phyloP scores from a whole-genome alignment of 139 green algal species.

The Prasinococcaceae sp. region DNA sequence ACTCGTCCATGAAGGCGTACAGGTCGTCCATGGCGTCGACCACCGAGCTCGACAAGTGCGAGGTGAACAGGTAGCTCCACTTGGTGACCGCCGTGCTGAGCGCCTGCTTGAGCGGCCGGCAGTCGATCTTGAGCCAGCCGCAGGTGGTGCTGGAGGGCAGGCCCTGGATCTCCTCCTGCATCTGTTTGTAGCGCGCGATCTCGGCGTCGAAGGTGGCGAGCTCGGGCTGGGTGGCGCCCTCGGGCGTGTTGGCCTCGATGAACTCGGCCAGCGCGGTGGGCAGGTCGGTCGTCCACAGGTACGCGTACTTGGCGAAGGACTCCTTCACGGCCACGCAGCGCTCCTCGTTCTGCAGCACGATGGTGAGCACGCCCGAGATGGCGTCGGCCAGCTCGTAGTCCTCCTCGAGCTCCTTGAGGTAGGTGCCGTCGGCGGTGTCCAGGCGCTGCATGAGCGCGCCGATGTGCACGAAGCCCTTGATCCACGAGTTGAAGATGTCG shows the following conservation, averaged over 20 bases:
- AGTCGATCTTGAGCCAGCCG: slow-evolving; percentile 67
- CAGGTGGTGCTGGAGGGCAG: slow-evolving; percentile 42
- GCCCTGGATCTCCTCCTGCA: slow-evolving; percentile 47
- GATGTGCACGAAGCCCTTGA: slow-evolving; percentile 56
- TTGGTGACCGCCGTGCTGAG: slow-evolving; percentile 45
- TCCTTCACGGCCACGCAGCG: slow-evolving; percentile 58
- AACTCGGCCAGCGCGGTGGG: slow-evolving; percentile 37
- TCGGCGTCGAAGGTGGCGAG: slow-evolving; percentile 63
- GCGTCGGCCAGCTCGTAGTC: slow-evolving; percentile 55
- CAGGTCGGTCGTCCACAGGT: slow-evolving; percentile 69
- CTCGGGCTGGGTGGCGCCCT: slow-evolving; percentile 38
- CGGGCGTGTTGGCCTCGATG: slow-evolving; percentile 27
- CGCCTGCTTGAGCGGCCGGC: slow-evolving; percentile 58
- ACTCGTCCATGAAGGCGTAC: slow-evolving; percentile 62
- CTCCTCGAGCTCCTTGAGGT: slow-evolving; percentile 75
- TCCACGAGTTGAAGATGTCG: slow-evolving; percentile 58
- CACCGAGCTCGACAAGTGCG: slow-evolving; percentile 56
- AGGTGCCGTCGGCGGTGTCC: slow-evolving; percentile 65
- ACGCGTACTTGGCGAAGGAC: slow-evolving; percentile 51
- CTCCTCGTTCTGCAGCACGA: slow-evolving; percentile 45
- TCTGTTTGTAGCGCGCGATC: slow-evolving; percentile 42
- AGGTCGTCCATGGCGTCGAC: slow-evolving; percentile 46
- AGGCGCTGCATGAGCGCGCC: slow-evolving; percentile 60
- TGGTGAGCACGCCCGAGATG: slow-evolving; percentile 36
- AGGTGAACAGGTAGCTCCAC: slow-evolving; percentile 73